Evolutionary conservation across 768 basidiomycete genomes (phyloP), one percentile per base, ranked within the genome.

Genomic region (Gymnopilus junonius): DNA sequence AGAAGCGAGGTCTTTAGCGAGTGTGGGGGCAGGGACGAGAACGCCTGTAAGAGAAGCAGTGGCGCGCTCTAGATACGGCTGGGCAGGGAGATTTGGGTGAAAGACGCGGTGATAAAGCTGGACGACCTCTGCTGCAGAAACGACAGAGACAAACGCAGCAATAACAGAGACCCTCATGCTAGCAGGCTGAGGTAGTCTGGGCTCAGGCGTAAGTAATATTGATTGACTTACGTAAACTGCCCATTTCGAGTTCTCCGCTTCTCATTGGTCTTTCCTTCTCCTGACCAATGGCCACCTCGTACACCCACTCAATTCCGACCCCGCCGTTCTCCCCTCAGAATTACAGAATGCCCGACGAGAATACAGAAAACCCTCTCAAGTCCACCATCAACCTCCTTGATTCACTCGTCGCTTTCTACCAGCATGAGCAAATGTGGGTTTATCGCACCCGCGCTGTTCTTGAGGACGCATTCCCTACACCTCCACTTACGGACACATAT

Each of bases 351-450:
- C 66, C 73, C 6, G 65, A 67, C 48, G 65, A 69, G 21, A 55
- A 69, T 29, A 50, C 66, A 12, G 73, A 76, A 17, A 68, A 73
- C 57, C 75, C 79, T 15, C 77, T 83, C 37, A 76, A 79, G 35
- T 78, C 78, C 14, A 85, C 89, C n/a, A 77, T 83, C 46, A 76
- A 80, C 66, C 82, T 88, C 65, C 85, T 91, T 70, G 85, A 89
- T 67, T 83, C 84, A 27, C 85, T 92, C 55, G 80, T 87, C 42
- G 77, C 82, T 6, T 90, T 87, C 68, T 92, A 91, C 73, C 85
- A 89, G 70, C 83, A 86, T 65, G 88, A 91, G 75, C 86, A 86
- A 39, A 85, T 83, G 77, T 91, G 90, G 88, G 83, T 90, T 6
- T 85, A 87, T 65, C 86, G 86, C 59, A 87, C 87, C 51, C 86